Evolutionary conservation across 1,139 yeast genomes (phyloP).

Genomic region (Taiozyma onychis): DNA sequence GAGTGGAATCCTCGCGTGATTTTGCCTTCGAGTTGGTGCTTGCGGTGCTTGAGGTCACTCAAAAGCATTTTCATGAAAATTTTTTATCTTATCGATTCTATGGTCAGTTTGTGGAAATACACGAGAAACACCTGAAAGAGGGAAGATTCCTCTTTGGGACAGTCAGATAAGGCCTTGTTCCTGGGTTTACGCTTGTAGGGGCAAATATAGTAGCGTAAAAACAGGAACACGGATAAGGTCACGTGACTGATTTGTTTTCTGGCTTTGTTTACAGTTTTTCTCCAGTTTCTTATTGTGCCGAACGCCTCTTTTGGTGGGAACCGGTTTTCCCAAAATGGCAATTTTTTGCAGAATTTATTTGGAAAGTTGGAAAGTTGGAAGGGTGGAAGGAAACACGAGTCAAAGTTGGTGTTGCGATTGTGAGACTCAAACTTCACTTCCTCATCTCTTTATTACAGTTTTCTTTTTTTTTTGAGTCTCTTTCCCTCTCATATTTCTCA

Average conservation of each 20-base stretch:
- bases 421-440: no score
- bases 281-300: neutral
- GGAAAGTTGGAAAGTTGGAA: no score
- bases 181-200: neutral
- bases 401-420: no score
- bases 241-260: neutral
- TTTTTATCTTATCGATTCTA: constrained; percentile 18
- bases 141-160: neutral
- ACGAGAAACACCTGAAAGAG: constrained; percentile 2
- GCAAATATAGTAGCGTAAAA: neutral
- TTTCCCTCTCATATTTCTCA: neutral
- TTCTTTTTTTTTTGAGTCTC: no score
- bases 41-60: no score
- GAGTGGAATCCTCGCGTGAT: no score
- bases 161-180: constrained; percentile 2
- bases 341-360: no score
- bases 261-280: no score
- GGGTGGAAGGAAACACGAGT: no score
- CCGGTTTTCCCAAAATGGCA: no score
- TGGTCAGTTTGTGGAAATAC: constrained; percentile 2
- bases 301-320: neutral
- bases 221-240: neutral
- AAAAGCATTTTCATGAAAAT: constrained; percentile 1
- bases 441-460: neutral
- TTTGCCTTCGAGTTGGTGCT: no score